A percentile compares a stretch with the other conserved stretches of the same genome.
These are phyloP conservation scores for Beauveria australis DNA, from an alignment of 2,329 filamentous ascomycete species.

Conservation along the genomic window DNA sequence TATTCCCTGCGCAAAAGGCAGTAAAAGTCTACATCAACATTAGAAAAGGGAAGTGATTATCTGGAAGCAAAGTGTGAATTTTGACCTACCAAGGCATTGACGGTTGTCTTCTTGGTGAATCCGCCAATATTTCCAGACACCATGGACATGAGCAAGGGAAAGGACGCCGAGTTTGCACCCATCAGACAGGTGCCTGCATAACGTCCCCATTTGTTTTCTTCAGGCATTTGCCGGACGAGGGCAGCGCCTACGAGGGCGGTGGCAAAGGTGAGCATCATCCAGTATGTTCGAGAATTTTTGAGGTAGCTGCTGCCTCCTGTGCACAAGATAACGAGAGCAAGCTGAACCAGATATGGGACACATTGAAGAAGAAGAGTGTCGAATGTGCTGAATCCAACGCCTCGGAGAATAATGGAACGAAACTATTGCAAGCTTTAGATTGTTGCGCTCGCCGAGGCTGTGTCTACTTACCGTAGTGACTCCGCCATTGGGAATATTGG, in stretches of 20 bases:
- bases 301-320: constrained; percentile 17
- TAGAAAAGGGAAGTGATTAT: neutral
- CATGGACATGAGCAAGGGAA: constrained; percentile 43
- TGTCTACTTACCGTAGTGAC: constrained; percentile 34
- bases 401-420: constrained; percentile 17
- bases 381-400: constrained; percentile 18
- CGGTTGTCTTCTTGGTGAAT: constrained; percentile 54
- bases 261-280: constrained; percentile 18
- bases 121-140: constrained; percentile 51
- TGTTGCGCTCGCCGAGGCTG: neutral
- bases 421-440: constrained; percentile 14
- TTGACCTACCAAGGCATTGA: constrained; percentile 40
- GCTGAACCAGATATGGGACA: constrained; percentile 16
- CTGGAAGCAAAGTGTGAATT: neutral
- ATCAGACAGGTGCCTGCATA: constrained; percentile 35
- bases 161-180: constrained; percentile 40
- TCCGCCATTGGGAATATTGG: constrained; percentile 43
- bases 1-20: constrained; percentile 47
- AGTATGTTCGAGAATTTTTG: constrained; percentile 18
- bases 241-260: constrained; percentile 16
- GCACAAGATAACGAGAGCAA: constrained; percentile 17
- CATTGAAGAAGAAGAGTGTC: constrained; percentile 16
- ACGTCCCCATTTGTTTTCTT: constrained; percentile 11
- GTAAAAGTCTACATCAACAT: neutral
- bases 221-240: constrained; percentile 18